phyloP scores from a whole-genome alignment of 768 basidiomycete genomes.

The Phanerochaete sordida region DNA sequence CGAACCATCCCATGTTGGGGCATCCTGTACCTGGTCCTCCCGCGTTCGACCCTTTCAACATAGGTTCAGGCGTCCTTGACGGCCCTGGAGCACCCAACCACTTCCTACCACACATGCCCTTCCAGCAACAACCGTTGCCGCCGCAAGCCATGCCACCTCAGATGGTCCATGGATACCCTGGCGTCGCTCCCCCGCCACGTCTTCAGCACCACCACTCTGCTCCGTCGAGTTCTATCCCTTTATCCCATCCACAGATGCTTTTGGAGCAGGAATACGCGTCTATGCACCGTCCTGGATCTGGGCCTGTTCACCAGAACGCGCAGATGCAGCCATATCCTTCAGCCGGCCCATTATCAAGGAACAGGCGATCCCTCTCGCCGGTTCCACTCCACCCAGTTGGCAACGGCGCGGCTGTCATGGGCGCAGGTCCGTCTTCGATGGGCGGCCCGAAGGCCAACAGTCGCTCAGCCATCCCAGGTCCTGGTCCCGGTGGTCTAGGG shows the following conservation, averaged over 20 bases:
- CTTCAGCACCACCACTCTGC: slow-evolving; percentile 22
- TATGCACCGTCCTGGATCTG: slow-evolving; percentile 15
- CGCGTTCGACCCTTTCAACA: slow-evolving; percentile 17
- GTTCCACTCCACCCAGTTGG: slow-evolving; percentile 17
- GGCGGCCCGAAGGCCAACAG: slow-evolving; percentile 13
- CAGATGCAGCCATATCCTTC: slow-evolving; percentile 17
- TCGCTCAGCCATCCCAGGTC: neutral
- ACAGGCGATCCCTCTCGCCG: slow-evolving; percentile 27
- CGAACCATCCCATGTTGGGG: neutral
- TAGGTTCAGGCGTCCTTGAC: slow-evolving; percentile 15
- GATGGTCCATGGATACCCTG: slow-evolving; percentile 16
- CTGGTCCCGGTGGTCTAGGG: neutral
- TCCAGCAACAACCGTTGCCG: slow-evolving; percentile 8
- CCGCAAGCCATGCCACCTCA: slow-evolving; percentile 9
- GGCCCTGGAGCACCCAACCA: slow-evolving; percentile 15
- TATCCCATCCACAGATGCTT: slow-evolving; percentile 17
- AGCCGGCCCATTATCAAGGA: slow-evolving; percentile 12
- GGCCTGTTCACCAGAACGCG: slow-evolving; percentile 7
- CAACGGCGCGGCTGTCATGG: slow-evolving; percentile 15
- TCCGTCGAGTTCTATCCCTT: slow-evolving; percentile 17
- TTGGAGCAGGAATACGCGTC: slow-evolving; percentile 21
- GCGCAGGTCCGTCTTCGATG: slow-evolving; percentile 13
- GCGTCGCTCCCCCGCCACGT: slow-evolving; percentile 13
- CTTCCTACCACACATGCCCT: slow-evolving; percentile 12
- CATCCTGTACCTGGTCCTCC: slow-evolving; percentile 8